Evolutionary conservation across 2,329 filamentous ascomycete genomes (phyloP).

Genomic region (Cladosporium colombiae): DNA sequence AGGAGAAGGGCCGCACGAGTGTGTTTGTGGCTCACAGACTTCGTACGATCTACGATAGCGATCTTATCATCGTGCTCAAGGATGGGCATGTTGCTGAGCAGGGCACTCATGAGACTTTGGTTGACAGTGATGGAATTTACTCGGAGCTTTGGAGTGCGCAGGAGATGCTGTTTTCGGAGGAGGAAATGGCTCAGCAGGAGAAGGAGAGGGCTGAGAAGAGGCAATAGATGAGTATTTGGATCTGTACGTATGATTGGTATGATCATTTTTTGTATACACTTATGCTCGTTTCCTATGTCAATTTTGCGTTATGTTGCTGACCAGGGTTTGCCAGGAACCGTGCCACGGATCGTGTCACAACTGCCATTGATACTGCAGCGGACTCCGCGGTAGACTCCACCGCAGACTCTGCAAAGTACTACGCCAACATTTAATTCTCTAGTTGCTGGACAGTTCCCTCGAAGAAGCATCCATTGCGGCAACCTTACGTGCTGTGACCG

Average conservation of each 20-base stretch:
- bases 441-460: too few species aligned
- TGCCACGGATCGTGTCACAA: not conserved
- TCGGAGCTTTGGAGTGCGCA: constrained; percentile 78
- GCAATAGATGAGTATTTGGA: constrained; percentile 14
- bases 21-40: constrained; percentile 93
- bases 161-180: constrained; percentile 42
- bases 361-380: too few species aligned
- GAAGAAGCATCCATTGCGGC: too few species aligned
- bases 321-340: too few species aligned
- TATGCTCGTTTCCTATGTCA: not conserved
- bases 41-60: constrained; percentile 87
- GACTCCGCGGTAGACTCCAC: too few species aligned
- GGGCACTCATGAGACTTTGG: constrained; percentile 82
- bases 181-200: constrained; percentile 27
- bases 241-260: not conserved
- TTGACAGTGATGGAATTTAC: constrained; percentile 79
- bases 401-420: too few species aligned
- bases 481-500: too few species aligned
- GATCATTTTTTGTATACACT: not conserved
- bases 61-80: constrained; percentile 87
- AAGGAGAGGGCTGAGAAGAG: constrained; percentile 22
- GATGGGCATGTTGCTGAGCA: constrained; percentile 83
- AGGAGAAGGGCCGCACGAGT: constrained; percentile 84
- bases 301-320: not conserved
- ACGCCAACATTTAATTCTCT: too few species aligned